Conservation (phyloP, 2,329 filamentous ascomycete genomes). For the Colletotrichum limetticola region DNA sequence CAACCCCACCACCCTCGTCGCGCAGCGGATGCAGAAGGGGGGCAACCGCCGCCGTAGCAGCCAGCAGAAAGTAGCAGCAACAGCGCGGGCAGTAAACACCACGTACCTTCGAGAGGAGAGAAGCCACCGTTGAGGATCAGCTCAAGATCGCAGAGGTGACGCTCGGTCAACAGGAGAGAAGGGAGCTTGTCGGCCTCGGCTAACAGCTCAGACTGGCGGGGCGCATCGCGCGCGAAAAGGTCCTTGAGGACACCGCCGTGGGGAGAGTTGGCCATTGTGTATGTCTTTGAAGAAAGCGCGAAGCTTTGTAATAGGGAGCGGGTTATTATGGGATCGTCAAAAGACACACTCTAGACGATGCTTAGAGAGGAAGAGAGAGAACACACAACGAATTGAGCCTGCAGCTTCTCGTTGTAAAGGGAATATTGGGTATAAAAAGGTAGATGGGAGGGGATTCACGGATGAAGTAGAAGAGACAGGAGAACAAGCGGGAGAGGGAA, state of each 20-base stretch:
- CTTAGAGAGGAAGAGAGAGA: slow-evolving; percentile 7
- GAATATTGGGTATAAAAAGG: neutral
- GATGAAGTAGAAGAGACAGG: slow-evolving; percentile 10
- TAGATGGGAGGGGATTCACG: neutral
- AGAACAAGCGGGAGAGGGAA: neutral
- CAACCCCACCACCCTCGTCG: slow-evolving; percentile 32
- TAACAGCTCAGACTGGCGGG: slow-evolving; percentile 80
- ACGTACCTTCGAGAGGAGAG: slow-evolving; percentile 93
- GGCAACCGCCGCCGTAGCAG: too few species aligned
- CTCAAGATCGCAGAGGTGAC: slow-evolving; percentile 97
- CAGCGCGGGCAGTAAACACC: neutral
- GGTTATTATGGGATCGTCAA: neutral
- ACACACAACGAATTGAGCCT: slow-evolving; percentile 27
- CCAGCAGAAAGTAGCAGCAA: neutral
- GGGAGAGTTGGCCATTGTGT: slow-evolving; percentile 74
- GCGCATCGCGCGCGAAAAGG: slow-evolving; percentile 91
- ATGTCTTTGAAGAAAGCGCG: neutral
- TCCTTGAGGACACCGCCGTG: slow-evolving; percentile 98
- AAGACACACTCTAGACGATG: neutral
- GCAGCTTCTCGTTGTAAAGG: neutral
- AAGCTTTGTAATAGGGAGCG: neutral
- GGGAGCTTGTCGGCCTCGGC: slow-evolving; percentile 89
- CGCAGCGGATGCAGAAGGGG: neutral
- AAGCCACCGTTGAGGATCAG: slow-evolving; percentile 98
- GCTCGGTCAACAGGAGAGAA: slow-evolving; percentile 86